These are phyloP conservation scores for Didymosphaeria variabile DNA, from an alignment of 2,329 filamentous ascomycete species.

Conservation along the genomic window DNA sequence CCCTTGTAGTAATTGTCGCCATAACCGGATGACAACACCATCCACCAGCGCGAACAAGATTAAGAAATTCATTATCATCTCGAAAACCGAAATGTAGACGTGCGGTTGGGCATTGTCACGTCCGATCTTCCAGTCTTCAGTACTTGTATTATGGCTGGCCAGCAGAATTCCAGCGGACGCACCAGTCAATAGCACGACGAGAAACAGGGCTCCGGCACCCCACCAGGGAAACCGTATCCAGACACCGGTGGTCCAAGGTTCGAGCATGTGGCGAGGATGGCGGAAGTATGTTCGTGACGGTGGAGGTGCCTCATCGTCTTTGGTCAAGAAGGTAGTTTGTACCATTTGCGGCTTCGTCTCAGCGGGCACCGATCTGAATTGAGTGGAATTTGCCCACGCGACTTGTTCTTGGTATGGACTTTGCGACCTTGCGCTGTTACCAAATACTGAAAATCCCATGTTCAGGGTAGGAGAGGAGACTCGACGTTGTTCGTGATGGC, in stretches of 20 bases:
- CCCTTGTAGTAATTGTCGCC: slow-evolving; percentile 29
- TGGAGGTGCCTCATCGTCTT: not conserved
- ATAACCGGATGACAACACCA: slow-evolving; percentile 32
- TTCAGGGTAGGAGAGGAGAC: slow-evolving; percentile 6
- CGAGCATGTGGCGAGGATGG: slow-evolving; percentile 28
- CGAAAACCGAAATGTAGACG: slow-evolving; percentile 32
- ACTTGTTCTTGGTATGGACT: slow-evolving; percentile 20
- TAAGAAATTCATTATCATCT: slow-evolving; percentile 31
- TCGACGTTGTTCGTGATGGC: slow-evolving; percentile 1
- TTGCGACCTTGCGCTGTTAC: slow-evolving; percentile 1
- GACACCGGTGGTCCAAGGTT: slow-evolving; percentile 30
- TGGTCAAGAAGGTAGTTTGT: not conserved
- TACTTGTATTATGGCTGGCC: slow-evolving; percentile 24
- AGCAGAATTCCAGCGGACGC: slow-evolving; percentile 31
- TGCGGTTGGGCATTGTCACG: slow-evolving; percentile 26
- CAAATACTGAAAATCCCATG: slow-evolving; percentile 18
- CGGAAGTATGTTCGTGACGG: slow-evolving; percentile 26
- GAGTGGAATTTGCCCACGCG: slow-evolving; percentile 21
- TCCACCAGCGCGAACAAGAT: slow-evolving; percentile 29
- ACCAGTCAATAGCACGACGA: slow-evolving; percentile 26
- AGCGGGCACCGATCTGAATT: slow-evolving; percentile 5
- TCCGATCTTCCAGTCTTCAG: slow-evolving; percentile 29
- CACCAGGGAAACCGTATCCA: slow-evolving; percentile 32
- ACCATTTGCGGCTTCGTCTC: slow-evolving; percentile 9
- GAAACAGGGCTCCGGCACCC: slow-evolving; percentile 28